Evolutionary conservation across 2,329 filamentous ascomycete genomes (phyloP).

Genomic region (Fusarium buharicum): DNA sequence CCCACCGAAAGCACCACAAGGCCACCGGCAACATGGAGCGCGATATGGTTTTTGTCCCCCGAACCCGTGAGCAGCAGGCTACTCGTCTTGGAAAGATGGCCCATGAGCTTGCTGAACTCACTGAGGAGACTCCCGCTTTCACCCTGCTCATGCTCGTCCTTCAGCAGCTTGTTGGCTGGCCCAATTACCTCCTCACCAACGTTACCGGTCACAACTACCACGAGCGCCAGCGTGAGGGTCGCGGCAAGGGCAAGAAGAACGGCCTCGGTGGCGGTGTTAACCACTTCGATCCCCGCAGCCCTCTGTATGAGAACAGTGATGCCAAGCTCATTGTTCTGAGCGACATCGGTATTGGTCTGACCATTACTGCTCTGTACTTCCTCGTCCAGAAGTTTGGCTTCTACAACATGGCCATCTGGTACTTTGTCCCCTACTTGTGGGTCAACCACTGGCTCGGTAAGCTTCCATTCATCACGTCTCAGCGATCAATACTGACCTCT

Average conservation of each 20-base stretch:
- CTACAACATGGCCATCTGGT: slow-evolving; percentile 91
- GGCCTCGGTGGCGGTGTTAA: slow-evolving; percentile 84
- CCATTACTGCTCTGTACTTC: slow-evolving; percentile 68
- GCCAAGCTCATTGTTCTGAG: slow-evolving; percentile 87
- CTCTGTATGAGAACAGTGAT: slow-evolving; percentile 91
- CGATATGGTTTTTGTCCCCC: slow-evolving; percentile 99
- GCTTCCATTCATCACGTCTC: slow-evolving; percentile 49
- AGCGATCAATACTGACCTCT: slow-evolving; percentile 41
- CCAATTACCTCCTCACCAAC: slow-evolving; percentile 88
- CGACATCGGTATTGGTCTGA: slow-evolving; percentile 81
- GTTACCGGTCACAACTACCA: slow-evolving; percentile 97
- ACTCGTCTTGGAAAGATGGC: slow-evolving; percentile 75
- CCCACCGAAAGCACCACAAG: slow-evolving; percentile 99
- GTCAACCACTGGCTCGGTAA: slow-evolving; percentile 99
- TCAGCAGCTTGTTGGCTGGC: slow-evolving; percentile 95
- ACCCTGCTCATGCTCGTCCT: slow-evolving; percentile 78
- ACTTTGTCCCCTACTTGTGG: slow-evolving; percentile 94
- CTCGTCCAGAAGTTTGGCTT: slow-evolving; percentile 84
- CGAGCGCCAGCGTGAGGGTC: slow-evolving; percentile 89
- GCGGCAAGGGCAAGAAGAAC: slow-evolving; percentile 91
- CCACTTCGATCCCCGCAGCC: slow-evolving; percentile 91
- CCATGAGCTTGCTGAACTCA: slow-evolving; percentile 87
- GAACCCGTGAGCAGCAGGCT: slow-evolving; percentile 85
- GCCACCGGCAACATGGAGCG: slow-evolving; percentile 96
- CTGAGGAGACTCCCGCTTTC: slow-evolving; percentile 91